Percentiles rank a stretch among this genome's conserved stretches.
Evolutionary conservation across 345 rosid genomes (phyloP).

Genomic region (Ceriops tagal): DNA sequence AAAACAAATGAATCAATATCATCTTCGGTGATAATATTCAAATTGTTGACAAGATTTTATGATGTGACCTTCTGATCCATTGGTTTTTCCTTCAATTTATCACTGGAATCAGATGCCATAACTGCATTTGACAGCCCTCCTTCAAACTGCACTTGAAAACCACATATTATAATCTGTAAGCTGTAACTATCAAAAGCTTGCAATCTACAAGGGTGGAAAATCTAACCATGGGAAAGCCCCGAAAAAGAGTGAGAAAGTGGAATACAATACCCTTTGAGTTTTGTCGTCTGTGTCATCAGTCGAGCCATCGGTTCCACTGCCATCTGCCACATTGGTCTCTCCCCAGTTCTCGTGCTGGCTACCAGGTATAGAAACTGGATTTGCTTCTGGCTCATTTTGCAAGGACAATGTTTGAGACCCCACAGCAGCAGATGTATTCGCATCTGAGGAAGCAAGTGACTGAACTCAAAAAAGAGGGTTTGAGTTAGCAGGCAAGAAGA

Average conservation of each 20-base stretch:
- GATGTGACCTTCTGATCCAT: slow-evolving; percentile 72
- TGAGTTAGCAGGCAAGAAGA: slow-evolving; percentile 1
- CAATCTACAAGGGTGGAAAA: not conserved
- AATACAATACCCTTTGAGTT: slow-evolving; percentile 58
- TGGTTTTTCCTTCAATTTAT: slow-evolving; percentile 78
- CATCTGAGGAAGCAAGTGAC: slow-evolving; percentile 38
- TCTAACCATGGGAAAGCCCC: too few relatives aligned
- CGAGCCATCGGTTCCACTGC: slow-evolving; percentile 81
- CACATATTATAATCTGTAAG: slow-evolving; percentile 7
- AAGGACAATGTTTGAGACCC: slow-evolving; percentile 32
- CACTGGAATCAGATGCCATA: slow-evolving; percentile 77
- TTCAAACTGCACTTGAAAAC: slow-evolving; percentile 54
- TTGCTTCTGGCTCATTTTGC: slow-evolving; percentile 38
- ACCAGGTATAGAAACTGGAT: slow-evolving; percentile 43
- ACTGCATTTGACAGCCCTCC: slow-evolving; percentile 45
- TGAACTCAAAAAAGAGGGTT: slow-evolving; percentile 15
- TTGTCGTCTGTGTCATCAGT: slow-evolving; percentile 86
- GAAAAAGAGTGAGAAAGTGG: not conserved
- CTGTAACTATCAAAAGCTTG: slow-evolving; percentile 13
- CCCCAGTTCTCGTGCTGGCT: slow-evolving; percentile 53
- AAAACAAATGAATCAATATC: not conserved
- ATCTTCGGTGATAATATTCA: not conserved
- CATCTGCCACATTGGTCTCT: slow-evolving; percentile 67
- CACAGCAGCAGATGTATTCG: slow-evolving; percentile 28
- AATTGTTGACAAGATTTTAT: not conserved